These are phyloP conservation scores for Yarrowia sp. DNA, from an alignment of 805 yeast genomes.

Conservation along the genomic window DNA sequence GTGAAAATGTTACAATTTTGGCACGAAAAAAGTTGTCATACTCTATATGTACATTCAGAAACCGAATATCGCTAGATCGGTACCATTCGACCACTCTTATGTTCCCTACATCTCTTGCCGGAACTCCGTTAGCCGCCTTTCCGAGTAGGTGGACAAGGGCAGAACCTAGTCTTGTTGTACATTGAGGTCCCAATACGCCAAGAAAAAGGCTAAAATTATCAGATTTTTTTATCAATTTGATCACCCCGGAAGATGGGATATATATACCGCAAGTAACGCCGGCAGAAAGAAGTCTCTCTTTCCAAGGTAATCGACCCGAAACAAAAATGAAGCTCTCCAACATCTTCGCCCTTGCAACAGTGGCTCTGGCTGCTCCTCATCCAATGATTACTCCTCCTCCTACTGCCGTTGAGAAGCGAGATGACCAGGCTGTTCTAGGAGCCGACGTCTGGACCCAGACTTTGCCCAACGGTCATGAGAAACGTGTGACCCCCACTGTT, in stretches of 20 bases:
- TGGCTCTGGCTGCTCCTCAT: slow-evolving; percentile 21
- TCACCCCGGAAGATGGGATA: background rate
- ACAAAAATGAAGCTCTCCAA: background rate
- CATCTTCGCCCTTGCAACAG: slow-evolving; percentile 8
- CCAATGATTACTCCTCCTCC: slow-evolving; percentile 19
- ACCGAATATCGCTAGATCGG: background rate
- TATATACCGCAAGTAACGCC: background rate
- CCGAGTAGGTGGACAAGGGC: background rate
- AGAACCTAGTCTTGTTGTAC: slow-evolving; percentile 5
- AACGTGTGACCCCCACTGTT: slow-evolving; percentile 60
- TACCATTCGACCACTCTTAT: background rate
- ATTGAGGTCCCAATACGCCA: slow-evolving; percentile 10
- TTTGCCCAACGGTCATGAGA: slow-evolving; percentile 27
- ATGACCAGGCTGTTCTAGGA: slow-evolving; percentile 21
- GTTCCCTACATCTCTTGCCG: background rate
- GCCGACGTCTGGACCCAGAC: slow-evolving; percentile 30
- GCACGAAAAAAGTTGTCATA: background rate
- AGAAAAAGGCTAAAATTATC: slow-evolving; percentile 15
- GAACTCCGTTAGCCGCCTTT: background rate
- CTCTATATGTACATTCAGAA: background rate
- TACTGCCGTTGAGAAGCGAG: background rate
- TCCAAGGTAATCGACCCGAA: background rate
- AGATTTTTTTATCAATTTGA: slow-evolving; percentile 23
- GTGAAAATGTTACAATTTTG: background rate
- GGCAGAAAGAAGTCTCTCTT: background rate